Conservation (phyloP, 2,329 filamentous ascomycete genomes). For the Claviceps pazoutovae region DNA sequence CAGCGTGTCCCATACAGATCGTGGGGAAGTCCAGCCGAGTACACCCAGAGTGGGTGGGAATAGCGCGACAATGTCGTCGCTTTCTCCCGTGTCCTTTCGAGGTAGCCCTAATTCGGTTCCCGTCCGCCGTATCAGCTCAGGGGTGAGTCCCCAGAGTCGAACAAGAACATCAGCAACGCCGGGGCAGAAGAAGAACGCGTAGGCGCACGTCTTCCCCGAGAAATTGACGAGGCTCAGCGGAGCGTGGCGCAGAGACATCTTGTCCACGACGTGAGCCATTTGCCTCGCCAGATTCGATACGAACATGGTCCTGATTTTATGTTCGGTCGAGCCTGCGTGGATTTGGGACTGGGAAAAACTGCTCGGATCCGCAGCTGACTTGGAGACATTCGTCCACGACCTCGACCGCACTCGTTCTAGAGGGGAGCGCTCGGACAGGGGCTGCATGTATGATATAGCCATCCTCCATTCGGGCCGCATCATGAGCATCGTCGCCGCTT, state of each 20-base stretch:
- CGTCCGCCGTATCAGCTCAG: constrained; percentile 56
- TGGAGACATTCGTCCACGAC: constrained; percentile 36
- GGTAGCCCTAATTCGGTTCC: constrained; percentile 55
- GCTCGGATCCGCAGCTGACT: constrained; percentile 40
- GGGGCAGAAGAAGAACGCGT: constrained; percentile 85
- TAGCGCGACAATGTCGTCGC: constrained; percentile 49
- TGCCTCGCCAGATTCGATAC: constrained; percentile 69
- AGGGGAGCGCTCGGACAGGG: constrained; percentile 41
- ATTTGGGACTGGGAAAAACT: constrained; percentile 49
- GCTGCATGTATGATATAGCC: constrained; percentile 52
- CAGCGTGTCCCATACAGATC: constrained; percentile 38
- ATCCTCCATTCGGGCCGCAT: constrained; percentile 77
- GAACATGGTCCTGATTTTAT: constrained; percentile 82
- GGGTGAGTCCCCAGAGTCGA: constrained; percentile 62
- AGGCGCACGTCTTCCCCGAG: constrained; percentile 79
- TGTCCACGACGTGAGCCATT: constrained; percentile 76
- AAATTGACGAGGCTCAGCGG: constrained; percentile 62
- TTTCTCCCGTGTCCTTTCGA: constrained; percentile 38
- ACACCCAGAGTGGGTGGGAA: constrained; percentile 55
- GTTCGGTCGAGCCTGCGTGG: constrained; percentile 56
- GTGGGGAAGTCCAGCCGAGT: constrained; percentile 41
- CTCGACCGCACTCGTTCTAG: constrained; percentile 30
- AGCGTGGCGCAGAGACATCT: constrained; percentile 64
- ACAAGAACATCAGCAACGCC: constrained; percentile 74
- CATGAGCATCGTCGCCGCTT: constrained; percentile 72